Percentiles rank a stretch among this genome's conserved stretches.
Evolutionary conservation across 805 yeast species (phyloP).

Genomic region (Priceomyces medius): DNA sequence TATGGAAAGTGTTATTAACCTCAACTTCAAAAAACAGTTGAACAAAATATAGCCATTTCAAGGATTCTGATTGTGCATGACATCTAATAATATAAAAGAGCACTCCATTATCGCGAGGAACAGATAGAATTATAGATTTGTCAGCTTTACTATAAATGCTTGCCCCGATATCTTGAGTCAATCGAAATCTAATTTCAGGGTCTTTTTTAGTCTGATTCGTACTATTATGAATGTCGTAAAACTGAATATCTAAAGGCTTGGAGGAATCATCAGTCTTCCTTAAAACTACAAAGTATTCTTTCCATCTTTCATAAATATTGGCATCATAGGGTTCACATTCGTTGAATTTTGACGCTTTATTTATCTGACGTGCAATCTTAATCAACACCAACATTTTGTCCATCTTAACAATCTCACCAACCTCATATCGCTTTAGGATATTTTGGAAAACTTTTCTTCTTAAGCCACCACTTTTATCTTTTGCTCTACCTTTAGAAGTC

Average conservation of each 20-base stretch:
- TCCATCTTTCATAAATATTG: slow-evolving; percentile 70
- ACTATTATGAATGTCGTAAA: slow-evolving; percentile 49
- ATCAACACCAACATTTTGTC: slow-evolving; percentile 71
- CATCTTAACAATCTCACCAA: slow-evolving; percentile 63
- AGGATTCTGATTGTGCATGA: slow-evolving; percentile 51
- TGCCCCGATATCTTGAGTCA: slow-evolving; percentile 28
- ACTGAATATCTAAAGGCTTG: slow-evolving; percentile 60
- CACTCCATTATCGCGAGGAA: slow-evolving; percentile 21
- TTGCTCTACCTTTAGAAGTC: slow-evolving; percentile 23
- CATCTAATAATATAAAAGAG: slow-evolving; percentile 55
- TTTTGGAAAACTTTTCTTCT: slow-evolving; percentile 18
- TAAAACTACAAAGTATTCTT: slow-evolving; percentile 72
- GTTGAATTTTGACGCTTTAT: slow-evolving; percentile 25
- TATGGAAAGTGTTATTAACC: slow-evolving; percentile 23
- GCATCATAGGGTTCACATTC: slow-evolving; percentile 55
- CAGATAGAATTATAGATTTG: slow-evolving; percentile 59
- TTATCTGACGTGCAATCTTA: slow-evolving; percentile 35
- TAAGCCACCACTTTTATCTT: slow-evolving; percentile 15
- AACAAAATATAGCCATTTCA: slow-evolving; percentile 65
- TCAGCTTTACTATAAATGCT: slow-evolving; percentile 66
- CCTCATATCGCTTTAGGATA: slow-evolving; percentile 31
- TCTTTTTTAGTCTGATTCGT: slow-evolving; percentile 18
- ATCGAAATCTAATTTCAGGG: slow-evolving; percentile 20
- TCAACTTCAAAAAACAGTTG: slow-evolving; percentile 43
- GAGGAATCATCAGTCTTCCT: slow-evolving; percentile 54